Percentiles rank a stretch among this genome's conserved stretches.
Evolutionary conservation across 2,329 filamentous ascomycete species (phyloP).

Genomic region (Scorias spongiosa): DNA sequence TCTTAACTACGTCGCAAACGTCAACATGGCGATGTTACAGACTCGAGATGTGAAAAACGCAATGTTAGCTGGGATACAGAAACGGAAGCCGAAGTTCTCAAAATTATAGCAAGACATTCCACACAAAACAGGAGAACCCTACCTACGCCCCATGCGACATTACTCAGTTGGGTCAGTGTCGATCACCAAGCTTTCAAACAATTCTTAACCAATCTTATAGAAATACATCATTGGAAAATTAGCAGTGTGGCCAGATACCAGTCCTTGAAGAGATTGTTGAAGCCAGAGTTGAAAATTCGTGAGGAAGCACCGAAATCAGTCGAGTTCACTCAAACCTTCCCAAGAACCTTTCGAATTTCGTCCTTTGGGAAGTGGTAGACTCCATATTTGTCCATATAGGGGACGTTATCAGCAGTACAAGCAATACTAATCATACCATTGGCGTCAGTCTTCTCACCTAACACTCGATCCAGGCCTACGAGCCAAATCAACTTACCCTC

Average conservation of each 20-base stretch:
- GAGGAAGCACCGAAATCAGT: too few species aligned
- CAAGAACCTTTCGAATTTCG: not conserved
- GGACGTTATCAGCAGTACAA: not conserved
- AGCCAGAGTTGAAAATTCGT: too few species aligned
- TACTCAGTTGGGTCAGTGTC: too few species aligned
- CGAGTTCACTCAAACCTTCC: too few species aligned
- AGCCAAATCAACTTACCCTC: not conserved
- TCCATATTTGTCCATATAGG: not conserved
- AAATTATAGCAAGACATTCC: slow-evolving; percentile 45
- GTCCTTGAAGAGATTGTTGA: too few species aligned
- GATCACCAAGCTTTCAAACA: too few species aligned
- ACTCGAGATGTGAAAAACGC: slow-evolving; percentile 61
- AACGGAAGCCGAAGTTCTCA: slow-evolving; percentile 65
- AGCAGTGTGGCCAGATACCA: too few species aligned
- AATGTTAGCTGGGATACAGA: slow-evolving; percentile 60
- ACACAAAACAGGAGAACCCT: not conserved
- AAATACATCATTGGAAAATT: too few species aligned
- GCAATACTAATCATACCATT: not conserved
- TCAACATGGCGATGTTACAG: slow-evolving; percentile 77
- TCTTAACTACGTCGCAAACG: slow-evolving; percentile 68
- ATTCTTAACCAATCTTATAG: too few species aligned
- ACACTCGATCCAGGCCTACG: too few species aligned
- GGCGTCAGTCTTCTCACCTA: too few species aligned
- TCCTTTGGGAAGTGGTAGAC: not conserved
- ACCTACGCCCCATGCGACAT: too few species aligned